phyloP scores from a whole-genome alignment of 139 green algal species.

The Closterium sp. region DNA sequence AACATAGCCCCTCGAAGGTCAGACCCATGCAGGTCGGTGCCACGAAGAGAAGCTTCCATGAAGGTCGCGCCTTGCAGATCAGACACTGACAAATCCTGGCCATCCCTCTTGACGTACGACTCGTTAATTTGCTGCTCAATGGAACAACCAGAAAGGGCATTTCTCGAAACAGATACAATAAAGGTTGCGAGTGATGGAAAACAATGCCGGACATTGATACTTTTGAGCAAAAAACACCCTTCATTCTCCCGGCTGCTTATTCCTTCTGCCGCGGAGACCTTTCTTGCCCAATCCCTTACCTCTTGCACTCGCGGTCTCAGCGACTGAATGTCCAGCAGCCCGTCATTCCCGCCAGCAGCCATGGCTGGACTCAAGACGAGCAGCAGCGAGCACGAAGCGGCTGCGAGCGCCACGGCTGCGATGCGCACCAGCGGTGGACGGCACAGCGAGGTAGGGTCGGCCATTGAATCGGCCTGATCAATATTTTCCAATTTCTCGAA shows the following conservation, averaged over 20 bases:
- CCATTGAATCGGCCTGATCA: background rate
- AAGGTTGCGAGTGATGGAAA: background rate
- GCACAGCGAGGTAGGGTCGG: background rate
- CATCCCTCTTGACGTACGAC: conserved; percentile 4
- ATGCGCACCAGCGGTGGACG: background rate
- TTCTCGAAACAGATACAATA: background rate
- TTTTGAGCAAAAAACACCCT: too few species aligned
- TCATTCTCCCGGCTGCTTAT: too few species aligned
- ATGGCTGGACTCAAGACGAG: background rate
- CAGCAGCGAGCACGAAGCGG: background rate
- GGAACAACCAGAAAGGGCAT: background rate
- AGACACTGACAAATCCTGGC: background rate
- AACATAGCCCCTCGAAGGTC: conserved; percentile 46
- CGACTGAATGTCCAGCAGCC: background rate
- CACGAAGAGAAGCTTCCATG: conserved; percentile 30
- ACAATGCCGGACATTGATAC: background rate
- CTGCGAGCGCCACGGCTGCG: background rate
- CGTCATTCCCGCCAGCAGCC: background rate
- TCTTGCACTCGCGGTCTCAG: background rate
- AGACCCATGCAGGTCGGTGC: conserved; percentile 6
- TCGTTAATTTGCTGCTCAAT: background rate
- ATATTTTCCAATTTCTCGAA: background rate
- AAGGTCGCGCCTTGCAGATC: conserved; percentile 40
- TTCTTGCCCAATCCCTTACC: background rate
- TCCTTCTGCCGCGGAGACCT: background rate